Percentiles rank a stretch among this genome's conserved stretches.
phyloP scores from a whole-genome alignment of 208 protist species.

The Angomonas desouzai region DNA sequence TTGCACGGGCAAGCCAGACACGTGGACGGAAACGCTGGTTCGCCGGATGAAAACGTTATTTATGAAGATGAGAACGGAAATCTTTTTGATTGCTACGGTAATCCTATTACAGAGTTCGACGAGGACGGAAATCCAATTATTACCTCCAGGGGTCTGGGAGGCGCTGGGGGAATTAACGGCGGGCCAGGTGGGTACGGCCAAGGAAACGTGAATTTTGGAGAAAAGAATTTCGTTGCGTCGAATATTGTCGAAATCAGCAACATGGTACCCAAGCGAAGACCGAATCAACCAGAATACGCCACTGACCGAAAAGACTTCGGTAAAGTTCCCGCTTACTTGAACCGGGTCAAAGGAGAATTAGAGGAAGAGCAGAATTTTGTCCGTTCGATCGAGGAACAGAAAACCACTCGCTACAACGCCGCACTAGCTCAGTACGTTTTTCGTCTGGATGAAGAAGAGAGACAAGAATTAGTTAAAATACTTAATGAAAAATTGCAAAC shows the following conservation, averaged over 20 bases:
- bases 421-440: constrained; percentile 61
- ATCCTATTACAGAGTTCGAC: constrained; percentile 2
- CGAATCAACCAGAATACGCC: constrained; percentile 51
- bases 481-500: constrained; percentile 65
- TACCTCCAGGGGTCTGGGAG: background rate
- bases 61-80: constrained; percentile 13
- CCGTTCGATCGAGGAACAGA: constrained; percentile 52
- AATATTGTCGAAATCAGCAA: constrained; percentile 93
- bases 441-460: constrained; percentile 71
- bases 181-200: background rate
- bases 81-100: constrained; percentile 10
- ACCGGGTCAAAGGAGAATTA: constrained; percentile 84
- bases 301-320: constrained; percentile 83
- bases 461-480: constrained; percentile 51
- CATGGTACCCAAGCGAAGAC: constrained; percentile 76
- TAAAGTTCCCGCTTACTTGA: constrained; percentile 80
- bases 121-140: constrained; percentile 2
- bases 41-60: background rate
- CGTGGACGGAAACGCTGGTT: background rate
- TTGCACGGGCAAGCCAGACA: background rate
- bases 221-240: constrained; percentile 89
- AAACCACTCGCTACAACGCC: constrained; percentile 31
- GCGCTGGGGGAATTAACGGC: background rate
- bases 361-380: constrained; percentile 79
- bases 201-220: background rate